Evolutionary conservation across 2,329 filamentous ascomycete species (phyloP).

Genomic region (Aspergillus alliaceus): DNA sequence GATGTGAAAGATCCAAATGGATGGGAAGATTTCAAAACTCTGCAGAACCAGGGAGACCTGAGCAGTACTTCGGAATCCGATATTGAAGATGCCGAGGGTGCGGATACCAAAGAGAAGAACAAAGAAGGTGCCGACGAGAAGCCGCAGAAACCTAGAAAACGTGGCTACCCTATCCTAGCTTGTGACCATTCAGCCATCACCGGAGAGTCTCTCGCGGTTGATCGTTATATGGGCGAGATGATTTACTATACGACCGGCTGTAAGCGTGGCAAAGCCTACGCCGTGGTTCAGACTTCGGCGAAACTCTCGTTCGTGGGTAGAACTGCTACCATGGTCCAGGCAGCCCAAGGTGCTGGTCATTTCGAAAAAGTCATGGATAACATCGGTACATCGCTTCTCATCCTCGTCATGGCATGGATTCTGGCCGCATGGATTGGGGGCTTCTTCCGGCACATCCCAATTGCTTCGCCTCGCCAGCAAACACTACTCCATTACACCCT

Average conservation of each 20-base stretch:
- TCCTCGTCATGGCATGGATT: conserved; percentile 76
- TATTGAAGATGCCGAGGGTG: conserved; percentile 55
- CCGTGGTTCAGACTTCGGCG: conserved; percentile 65
- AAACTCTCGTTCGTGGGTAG: conserved; percentile 74
- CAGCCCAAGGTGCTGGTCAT: conserved; percentile 72
- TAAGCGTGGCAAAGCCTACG: conserved; percentile 76
- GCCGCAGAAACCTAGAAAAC: conserved; percentile 29
- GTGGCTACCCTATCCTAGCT: conserved; percentile 66
- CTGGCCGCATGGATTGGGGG: conserved; percentile 74
- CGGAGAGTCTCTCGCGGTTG: conserved; percentile 74
- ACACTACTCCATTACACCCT: conserved; percentile 69
- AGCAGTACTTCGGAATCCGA: conserved; percentile 52
- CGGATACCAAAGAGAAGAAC: conserved; percentile 35
- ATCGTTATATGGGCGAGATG: conserved; percentile 66
- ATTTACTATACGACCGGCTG: conserved; percentile 79
- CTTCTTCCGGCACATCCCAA: conserved; percentile 70
- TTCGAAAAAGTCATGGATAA: conserved; percentile 83
- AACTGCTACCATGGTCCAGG: conserved; percentile 71
- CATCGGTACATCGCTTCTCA: conserved; percentile 70
- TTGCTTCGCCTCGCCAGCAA: conserved; percentile 56
- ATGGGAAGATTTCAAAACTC: conserved; percentile 65
- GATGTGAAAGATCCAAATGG: conserved; percentile 68
- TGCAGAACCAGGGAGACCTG: conserved; percentile 62
- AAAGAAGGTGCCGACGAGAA: conserved; percentile 15
- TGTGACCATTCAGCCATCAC: conserved; percentile 80